Percentiles rank a stretch among this genome's conserved stretches.
Evolutionary conservation across 2,329 filamentous ascomycete genomes (phyloP).

Genomic region (Dothideomycetes sp.): DNA sequence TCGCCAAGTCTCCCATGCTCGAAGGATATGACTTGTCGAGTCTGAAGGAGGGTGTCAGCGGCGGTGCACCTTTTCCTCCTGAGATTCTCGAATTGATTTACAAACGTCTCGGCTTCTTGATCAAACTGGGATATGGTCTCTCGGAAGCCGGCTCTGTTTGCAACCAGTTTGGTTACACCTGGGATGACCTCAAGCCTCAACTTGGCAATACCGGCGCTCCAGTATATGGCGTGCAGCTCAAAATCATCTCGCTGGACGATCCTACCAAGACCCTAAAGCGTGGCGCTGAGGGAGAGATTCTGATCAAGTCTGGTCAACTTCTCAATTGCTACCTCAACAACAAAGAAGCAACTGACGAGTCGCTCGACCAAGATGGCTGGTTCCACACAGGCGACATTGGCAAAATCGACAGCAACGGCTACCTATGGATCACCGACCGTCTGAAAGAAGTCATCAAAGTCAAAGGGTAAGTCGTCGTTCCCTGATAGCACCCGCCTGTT

Average conservation of each 20-base stretch:
- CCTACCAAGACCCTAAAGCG: conserved; percentile 20
- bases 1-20: conserved; percentile 20
- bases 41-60: conserved; percentile 33
- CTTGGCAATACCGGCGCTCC: conserved; percentile 7
- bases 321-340: conserved; percentile 30
- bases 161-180: conserved; percentile 6
- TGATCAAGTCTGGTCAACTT: background rate
- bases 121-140: conserved; percentile 16
- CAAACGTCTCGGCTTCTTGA: conserved; percentile 5
- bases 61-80: conserved; percentile 36
- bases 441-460: conserved; percentile 26
- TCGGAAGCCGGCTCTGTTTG: conserved; percentile 6
- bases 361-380: conserved; percentile 13
- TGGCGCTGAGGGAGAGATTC: conserved; percentile 17
- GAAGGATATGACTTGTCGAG: conserved; percentile 24
- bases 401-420: conserved; percentile 16
- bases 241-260: conserved; percentile 7
- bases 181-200: conserved; percentile 5
- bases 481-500: background rate
- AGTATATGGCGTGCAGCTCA: conserved; percentile 5
- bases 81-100: conserved; percentile 7
- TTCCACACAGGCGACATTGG: conserved; percentile 30
- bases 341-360: conserved; percentile 14
- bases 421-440: conserved; percentile 22
- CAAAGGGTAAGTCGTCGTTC: conserved; percentile 13